Evolutionary conservation across 2,329 filamentous ascomycete genomes (phyloP), one percentile per base, ranked within the genome.

Genomic region (Venturia pyrina): DNA sequence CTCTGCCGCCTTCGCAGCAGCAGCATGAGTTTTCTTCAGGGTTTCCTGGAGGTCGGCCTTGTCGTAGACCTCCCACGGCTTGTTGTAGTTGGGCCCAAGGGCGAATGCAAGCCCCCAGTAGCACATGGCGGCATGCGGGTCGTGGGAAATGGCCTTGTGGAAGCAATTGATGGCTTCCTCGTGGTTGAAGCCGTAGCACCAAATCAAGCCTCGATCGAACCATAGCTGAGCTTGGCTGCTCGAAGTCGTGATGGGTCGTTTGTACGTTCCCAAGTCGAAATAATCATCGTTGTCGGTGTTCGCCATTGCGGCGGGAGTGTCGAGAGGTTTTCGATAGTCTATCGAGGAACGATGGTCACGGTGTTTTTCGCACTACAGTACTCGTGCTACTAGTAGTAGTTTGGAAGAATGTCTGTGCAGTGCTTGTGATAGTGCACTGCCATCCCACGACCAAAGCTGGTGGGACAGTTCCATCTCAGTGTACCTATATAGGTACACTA

Each of bases 31-130:
- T 28, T 41, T 48, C 63, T 44, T 53, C 34, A 65, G 15, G 7
- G 50, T 57, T 24, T 34, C 53, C 32, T 43, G 32, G 17, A 65
- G 50, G 15, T 65, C 63, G 28, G 32, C n/a, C 11, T 59, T 40
- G 37, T 65, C 63, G 50, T 41, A 65, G 34, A 65, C 34, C 37
- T 85, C 82, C 90, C 90, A 92, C 0, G 89, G 86, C 71, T 92
- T 91, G 77, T 93, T 90, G 74, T 89, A 88, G 71, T 93, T 92
- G 3, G 90, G 89, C 0, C 89, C 90, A 0, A 89, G 76, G 1
- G 87, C 80, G 72, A 89, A 92, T 0, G 89, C 86, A 5, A 89
- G 75, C 0, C 88, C 88, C 87, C 88, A 90, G 70, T 88, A 83
- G 3, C 85, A 87, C 79, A 90, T 85, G 40, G 82, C 81, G 1